These are phyloP conservation scores for Senna siamea DNA, from an alignment of 306 rosid genomes.

Conservation along the genomic window DNA sequence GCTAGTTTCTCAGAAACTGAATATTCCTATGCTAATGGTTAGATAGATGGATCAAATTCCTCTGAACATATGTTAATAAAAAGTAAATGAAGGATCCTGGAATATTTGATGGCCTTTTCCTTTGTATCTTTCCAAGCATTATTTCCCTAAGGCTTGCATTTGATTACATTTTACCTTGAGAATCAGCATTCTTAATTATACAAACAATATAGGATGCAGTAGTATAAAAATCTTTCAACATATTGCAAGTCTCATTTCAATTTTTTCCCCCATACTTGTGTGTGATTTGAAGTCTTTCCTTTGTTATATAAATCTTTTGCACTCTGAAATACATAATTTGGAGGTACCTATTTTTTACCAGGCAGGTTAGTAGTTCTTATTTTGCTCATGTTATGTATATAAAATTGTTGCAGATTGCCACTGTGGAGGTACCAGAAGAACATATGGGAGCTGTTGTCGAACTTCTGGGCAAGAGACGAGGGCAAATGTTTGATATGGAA, in stretches of 20 bases:
- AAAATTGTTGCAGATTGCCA: slow-evolving; percentile 74
- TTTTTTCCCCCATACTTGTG: not conserved
- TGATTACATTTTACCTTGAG: slow-evolving; percentile 10
- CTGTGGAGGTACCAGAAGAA: slow-evolving; percentile 95
- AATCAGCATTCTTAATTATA: slow-evolving; percentile 2
- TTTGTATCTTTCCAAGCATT: not conserved
- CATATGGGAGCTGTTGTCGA: slow-evolving; percentile 98
- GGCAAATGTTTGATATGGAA: slow-evolving; percentile 96
- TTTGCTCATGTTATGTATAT: slow-evolving; percentile 22
- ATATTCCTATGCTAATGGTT: slow-evolving; percentile 1
- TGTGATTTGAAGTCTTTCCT: not conserved
- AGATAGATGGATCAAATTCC: slow-evolving; percentile 14
- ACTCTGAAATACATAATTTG: slow-evolving; percentile 7
- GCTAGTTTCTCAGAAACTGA: slow-evolving; percentile 21
- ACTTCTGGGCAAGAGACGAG: slow-evolving; percentile 94
- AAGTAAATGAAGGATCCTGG: slow-evolving; percentile 30
- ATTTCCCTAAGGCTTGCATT: slow-evolving; percentile 7
- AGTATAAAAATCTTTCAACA: not conserved
- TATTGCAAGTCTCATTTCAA: not conserved
- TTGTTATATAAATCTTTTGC: too few relatives aligned
- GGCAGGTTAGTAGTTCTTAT: slow-evolving; percentile 9
- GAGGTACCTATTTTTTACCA: slow-evolving; percentile 1
- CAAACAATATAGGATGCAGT: slow-evolving; percentile 32
- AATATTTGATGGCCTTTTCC: slow-evolving; percentile 21
- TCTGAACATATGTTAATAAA: not conserved